Evolutionary conservation across 1,139 yeast species (phyloP), one percentile per base, ranked within the genome.

Genomic region (Lodderomyces oxycetoniae): DNA sequence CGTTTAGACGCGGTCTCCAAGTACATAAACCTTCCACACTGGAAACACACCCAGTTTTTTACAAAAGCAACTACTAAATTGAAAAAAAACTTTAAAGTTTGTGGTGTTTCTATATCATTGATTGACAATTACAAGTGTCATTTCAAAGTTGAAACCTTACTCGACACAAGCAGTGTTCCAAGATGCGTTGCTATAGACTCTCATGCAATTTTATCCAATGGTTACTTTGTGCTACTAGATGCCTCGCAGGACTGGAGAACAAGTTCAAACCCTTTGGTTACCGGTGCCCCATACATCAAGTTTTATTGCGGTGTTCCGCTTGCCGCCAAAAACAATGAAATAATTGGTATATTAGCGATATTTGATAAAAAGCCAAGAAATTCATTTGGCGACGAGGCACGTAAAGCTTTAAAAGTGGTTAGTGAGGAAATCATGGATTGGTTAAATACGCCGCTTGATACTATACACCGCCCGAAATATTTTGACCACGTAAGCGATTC

Each of bases 181-280:
- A 59, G 85, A 34, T 60, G 58, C 26, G 61, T 76, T 1, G 77
- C 86, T 1, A 56, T 82, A 28, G 89, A 82, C 52, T 76, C 77
- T 4, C 89, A 82, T 55, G 66, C 86, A 0, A 64, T 82, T 4
- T 55, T 82, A 28, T 79, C 88, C 0, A 57, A 61, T 9, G 76
- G 67, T 1, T 63, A 65, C 43, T 74, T 82, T 44, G 57, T 74
- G 2, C 44, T 82, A 14, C 50, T 67, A 17, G 85, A 82, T 52
- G 79, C 87, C 1, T 53, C 75, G 4, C 59, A 63, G 26, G 91
- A 82, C 50, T 82, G 91, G 89, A 61, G 89, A 51, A 72, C 79
- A 4, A 47, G 56, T 6, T 58, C 61, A 30, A 79, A 76, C 44
- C 88, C 88, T 0, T 61, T 80, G 35, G 83, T 81, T 1, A 71